Base-by-base conservation (phyloP, 345 rosid genomes). In the Hypericum androsaemum region DNA sequence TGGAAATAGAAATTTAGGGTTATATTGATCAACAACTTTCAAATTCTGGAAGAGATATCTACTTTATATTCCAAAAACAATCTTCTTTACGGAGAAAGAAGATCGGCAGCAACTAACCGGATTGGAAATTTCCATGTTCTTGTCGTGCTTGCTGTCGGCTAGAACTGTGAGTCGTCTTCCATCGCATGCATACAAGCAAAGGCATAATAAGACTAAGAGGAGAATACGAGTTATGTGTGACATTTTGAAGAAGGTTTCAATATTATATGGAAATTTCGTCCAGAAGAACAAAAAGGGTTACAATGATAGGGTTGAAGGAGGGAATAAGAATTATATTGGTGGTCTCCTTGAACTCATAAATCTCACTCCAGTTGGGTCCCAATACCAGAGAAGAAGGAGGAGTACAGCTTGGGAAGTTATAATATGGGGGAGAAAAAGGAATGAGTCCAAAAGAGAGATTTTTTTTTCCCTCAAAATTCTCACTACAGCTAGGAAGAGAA, bases 241-340 rank as follows among this genome's bases (percentile, higher is more conserved):
- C 77, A 77, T 71, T 42, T 52, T 54, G 38, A 50, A 55, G 44
- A 41, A 16, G 13, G 32, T 22, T 22, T 4, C 32, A 22, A 22
- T 22, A 22, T 22, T 22, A 22, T 22, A 22, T 22, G 32, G 32
- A 22, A 22, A 22, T 22, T 22, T 22, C 32, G 32, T 22, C 32
- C 2, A 22, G 4, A 22, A 22, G 1, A 22, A 22, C 2, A 22
- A 22, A 22, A 22, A 22, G 4, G 32, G 32, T 22, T 22, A 22
- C 4, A 69, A 70, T 54, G 42, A 67, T 46, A 37, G 58, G 64
- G 61, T 60, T 62, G 47, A 53, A 58, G 59, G 5, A 71, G 60
- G 37, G 63, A 74, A 68, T n/a, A 60, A 64, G 42, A 62, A 60
- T 66, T 73, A 71, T 50, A 82, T 72, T 80, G 71, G 67, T 58